phyloP scores from a whole-genome alignment of 305 asterid genomes.

The Stenogyne calaminthoides region DNA sequence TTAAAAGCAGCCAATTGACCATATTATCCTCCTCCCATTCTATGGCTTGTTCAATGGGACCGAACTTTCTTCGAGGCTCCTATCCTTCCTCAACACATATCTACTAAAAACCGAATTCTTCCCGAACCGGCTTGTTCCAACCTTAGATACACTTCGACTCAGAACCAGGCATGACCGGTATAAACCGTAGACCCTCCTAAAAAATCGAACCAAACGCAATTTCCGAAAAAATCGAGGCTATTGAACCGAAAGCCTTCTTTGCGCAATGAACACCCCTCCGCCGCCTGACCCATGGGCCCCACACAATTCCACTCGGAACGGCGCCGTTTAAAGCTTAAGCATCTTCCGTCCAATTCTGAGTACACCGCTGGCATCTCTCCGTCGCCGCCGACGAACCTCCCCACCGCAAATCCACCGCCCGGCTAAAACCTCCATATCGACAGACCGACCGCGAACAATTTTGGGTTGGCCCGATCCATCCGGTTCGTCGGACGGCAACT shows the following conservation, averaged over 20 bases:
- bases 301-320: constrained; percentile 37
- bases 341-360: constrained; percentile 49
- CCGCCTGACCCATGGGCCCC: constrained; percentile 47
- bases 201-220: constrained; percentile 46
- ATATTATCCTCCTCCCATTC: too few relatives aligned
- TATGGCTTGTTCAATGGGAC: constrained; percentile 32
- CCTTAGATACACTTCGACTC: constrained; percentile 35
- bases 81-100: constrained; percentile 41
- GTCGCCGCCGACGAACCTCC: constrained; percentile 55
- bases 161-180: constrained; percentile 3
- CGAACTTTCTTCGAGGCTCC: constrained; percentile 37
- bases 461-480: constrained; percentile 35
- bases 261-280: constrained; percentile 40
- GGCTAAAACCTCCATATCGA: constrained; percentile 78
- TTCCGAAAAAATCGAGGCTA: too few relatives aligned
- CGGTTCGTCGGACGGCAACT: constrained; percentile 45
- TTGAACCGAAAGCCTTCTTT: constrained; percentile 36
- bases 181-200: not conserved
- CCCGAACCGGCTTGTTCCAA: constrained; percentile 28
- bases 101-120: constrained; percentile 39
- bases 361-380: constrained; percentile 50
- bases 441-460: constrained; percentile 52
- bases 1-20: constrained; percentile 27
- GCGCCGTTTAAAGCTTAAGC: constrained; percentile 40
- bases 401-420: constrained; percentile 74